Conservation (phyloP, 1,139 yeast species). For the Candida pseudoviswanathii region DNA sequence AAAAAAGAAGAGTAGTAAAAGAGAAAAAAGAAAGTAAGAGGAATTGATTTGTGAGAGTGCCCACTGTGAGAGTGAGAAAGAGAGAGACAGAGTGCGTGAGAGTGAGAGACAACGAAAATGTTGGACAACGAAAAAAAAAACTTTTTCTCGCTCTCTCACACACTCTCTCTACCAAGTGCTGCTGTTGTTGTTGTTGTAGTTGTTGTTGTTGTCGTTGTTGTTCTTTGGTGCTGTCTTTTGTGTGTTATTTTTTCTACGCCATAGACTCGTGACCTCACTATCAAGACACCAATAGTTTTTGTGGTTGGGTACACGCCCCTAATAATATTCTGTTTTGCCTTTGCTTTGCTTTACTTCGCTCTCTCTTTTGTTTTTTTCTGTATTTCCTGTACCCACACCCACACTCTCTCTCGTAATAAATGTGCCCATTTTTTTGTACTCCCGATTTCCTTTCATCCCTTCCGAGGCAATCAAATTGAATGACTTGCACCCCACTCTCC, state of each 20-base stretch:
- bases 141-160: background rate
- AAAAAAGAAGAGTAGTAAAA: slow-evolving; percentile 1
- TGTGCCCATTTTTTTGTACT: background rate
- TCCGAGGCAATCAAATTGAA: background rate
- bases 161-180: background rate
- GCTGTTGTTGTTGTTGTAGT: too few relatives aligned
- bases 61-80: background rate
- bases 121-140: slow-evolving; percentile 9
- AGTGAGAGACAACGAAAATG: slow-evolving; percentile 1
- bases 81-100: slow-evolving; percentile 1
- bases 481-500: too few relatives aligned
- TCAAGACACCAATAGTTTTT: background rate
- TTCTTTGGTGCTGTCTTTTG: background rate
- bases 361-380: background rate
- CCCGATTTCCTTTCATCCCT: background rate
- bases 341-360: background rate
- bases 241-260: background rate
- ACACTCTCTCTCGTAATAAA: background rate
- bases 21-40: slow-evolving; percentile 3
- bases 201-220: background rate
- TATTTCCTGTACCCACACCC: background rate
- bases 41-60: background rate
- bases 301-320: background rate
- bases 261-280: background rate
- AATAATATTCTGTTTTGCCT: background rate